Base-by-base conservation (phyloP, 2,329 filamentous ascomycete genomes). In the Pyricularia sp. region DNA sequence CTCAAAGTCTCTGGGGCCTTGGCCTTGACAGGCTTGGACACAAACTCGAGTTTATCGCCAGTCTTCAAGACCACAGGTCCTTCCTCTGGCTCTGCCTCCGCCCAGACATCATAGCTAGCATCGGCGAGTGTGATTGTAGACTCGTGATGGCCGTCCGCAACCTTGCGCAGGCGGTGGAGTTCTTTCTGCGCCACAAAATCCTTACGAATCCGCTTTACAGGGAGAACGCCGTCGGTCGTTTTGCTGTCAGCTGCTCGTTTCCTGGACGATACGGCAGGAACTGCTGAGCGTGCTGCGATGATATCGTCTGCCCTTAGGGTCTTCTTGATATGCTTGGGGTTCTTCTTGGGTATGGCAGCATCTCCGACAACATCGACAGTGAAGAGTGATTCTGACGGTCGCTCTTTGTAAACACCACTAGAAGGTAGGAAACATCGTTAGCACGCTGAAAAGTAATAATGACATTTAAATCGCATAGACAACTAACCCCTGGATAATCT, bases 251-350 rank as follows among this genome's bases (percentile, higher is more conserved):
- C 86, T 10, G 87, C 76, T 67, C 94, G 89, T 81, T 98, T 99
- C 74, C 90, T 89, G 71, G 87, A 85, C 28, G 91, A 86, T 7
- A 99, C 86, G 14, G 92, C 90, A 4, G 93, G 91, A 10, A 98
- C 86, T 14, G 89, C 89, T 50, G 94, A 97, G 71, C 95, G 90
- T 75, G 90, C 85, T 33, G 91, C 89, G 73, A 99, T 89, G 72
- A 99, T 98, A 77, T 98, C 92, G 77, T 99, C 94, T 72, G 90
- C 89, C 79, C 93, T 97, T 73, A 99, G 86, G 5, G 86, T 85
- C 81, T 97, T 97, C 77, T 89, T 87, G 67, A 68, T 67, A 65
- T 71, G 71, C 71, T 87, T 84, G 74, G 88, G 84, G 71, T 86
- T 80, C 76, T 89, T 90, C 75, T 84, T 85, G 69, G 87, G 83